Conservation (phyloP, 768 basidiomycete genomes). For the Lactifluus subvellereus region DNA sequence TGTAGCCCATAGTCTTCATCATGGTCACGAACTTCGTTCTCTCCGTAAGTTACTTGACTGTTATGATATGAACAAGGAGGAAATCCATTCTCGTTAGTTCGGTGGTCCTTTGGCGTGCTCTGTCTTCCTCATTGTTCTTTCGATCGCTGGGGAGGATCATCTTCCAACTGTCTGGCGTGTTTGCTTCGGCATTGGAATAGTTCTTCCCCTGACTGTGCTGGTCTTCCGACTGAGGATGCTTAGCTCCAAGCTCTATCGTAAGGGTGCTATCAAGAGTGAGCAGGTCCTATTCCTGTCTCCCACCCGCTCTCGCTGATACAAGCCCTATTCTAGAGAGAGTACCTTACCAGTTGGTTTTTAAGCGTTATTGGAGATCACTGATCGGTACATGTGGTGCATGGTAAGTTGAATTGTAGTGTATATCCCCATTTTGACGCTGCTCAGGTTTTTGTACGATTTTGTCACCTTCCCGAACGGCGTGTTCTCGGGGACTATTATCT, state of each 20-base stretch:
- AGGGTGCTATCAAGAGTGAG: conserved; percentile 60
- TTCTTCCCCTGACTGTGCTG: conserved; percentile 62
- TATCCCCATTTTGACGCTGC: not conserved
- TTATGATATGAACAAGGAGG: not conserved
- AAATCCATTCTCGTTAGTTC: conserved; percentile 36
- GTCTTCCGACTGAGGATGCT: conserved; percentile 70
- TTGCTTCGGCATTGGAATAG: conserved; percentile 57
- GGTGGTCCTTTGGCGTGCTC: conserved; percentile 62
- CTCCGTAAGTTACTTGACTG: conserved; percentile 36
- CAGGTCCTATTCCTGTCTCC: not conserved
- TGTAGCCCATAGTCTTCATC: conserved; percentile 47
- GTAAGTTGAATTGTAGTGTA: conserved; percentile 32
- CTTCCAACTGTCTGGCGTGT: conserved; percentile 63
- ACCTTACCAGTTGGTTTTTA: conserved; percentile 55
- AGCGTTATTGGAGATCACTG: conserved; percentile 60
- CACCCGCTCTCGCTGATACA: not conserved
- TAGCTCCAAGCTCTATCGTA: conserved; percentile 55
- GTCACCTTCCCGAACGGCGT: conserved; percentile 71
- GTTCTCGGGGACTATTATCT: conserved; percentile 62
- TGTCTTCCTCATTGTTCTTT: conserved; percentile 62
- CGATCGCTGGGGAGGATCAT: conserved; percentile 57
- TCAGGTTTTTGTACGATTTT: conserved; percentile 64
- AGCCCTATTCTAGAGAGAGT: conserved; percentile 37
- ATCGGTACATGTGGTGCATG: conserved; percentile 73
- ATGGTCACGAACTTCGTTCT: conserved; percentile 73